Base-by-base conservation (phyloP, 2,329 filamentous ascomycete species). In the Xylaria sp. region DNA sequence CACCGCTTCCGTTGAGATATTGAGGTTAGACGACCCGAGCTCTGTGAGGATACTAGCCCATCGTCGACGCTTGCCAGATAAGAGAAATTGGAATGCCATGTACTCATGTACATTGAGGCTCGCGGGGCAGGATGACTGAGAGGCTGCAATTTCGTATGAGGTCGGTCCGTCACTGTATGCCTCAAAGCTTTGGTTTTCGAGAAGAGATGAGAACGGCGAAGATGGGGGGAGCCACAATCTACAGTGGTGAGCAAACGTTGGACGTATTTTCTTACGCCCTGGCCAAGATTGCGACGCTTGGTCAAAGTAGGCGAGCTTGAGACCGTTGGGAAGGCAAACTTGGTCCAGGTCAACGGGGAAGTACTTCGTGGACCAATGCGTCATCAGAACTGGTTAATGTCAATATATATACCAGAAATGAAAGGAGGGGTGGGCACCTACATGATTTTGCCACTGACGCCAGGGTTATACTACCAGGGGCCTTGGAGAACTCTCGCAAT, bases 1-100 rank as follows among this genome's bases (percentile, higher is more conserved):
- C 0, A 81, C 81, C 0, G 77, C 73, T 24, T 82, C 75, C 0
- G 76, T 77, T 24, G 80, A 83, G 56, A 89, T 83, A 56, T 88
- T 88, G 2, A 91, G 47, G 54, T 82, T 69, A 0, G 79, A 76
- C 0, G 78, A 76, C 0, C 74, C 80, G 4, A 86, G 56, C 54
- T 86, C 82, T 0, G 73, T 65, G 0, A 83, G 63, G 0, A 85
- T 69, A 0, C 72, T 69, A 0, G 74, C 61, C 83, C 82, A 86
- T 0, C 82, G 74, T 0, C 76, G 69, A 8, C 71, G 61, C 2
- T 70, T 72, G 0, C 81, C 81, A 0, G 76, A 71, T 1, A 81
- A 61, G 0, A 84, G 65, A 0, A 67, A 71, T 52, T 83, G 78
- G 46, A 79, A 78, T 0, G 83, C 75, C 20, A 74, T 71, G 44